These are phyloP conservation scores for Lentinula novae-zelandiae DNA, from an alignment of 1,284 basidiomycete species.

Conservation along the genomic window DNA sequence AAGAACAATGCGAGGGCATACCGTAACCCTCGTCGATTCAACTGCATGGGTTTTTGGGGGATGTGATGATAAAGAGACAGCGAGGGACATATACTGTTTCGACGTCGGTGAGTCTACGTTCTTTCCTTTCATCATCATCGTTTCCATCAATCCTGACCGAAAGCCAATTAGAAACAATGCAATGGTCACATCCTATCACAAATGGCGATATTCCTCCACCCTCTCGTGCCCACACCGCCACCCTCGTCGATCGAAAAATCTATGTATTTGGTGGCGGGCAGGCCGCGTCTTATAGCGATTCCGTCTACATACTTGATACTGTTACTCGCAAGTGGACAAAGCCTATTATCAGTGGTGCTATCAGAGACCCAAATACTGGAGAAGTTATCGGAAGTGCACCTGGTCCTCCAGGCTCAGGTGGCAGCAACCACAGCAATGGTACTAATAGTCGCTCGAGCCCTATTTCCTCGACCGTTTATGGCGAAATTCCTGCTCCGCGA, in stretches of 20 bases:
- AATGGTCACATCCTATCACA: slow-evolving; percentile 80
- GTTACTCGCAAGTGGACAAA: slow-evolving; percentile 63
- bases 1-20: slow-evolving; percentile 80
- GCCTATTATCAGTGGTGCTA: slow-evolving; percentile 37
- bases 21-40: slow-evolving; percentile 78
- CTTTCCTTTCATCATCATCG: not conserved
- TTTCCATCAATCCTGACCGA: not conserved
- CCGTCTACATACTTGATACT: slow-evolving; percentile 83
- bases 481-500: slow-evolving; percentile 58
- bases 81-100: slow-evolving; percentile 80
- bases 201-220: slow-evolving; percentile 76
- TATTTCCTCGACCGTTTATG: not conserved
- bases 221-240: slow-evolving; percentile 86
- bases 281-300: slow-evolving; percentile 71
- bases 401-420: slow-evolving; percentile 1
- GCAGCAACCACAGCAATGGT: not conserved
- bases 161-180: slow-evolving; percentile 70
- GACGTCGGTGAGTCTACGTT: slow-evolving; percentile 62
- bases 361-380: not conserved
- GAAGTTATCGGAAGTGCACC: slow-evolving; percentile 1
- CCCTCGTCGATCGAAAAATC: slow-evolving; percentile 77
- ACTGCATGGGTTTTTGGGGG: slow-evolving; percentile 88
- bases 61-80: slow-evolving; percentile 77
- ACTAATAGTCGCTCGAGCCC: not conserved
- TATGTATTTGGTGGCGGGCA: slow-evolving; percentile 87